Evolutionary conservation across 73 alveolate species (phyloP).

Genomic region (Diophrys sp.): DNA sequence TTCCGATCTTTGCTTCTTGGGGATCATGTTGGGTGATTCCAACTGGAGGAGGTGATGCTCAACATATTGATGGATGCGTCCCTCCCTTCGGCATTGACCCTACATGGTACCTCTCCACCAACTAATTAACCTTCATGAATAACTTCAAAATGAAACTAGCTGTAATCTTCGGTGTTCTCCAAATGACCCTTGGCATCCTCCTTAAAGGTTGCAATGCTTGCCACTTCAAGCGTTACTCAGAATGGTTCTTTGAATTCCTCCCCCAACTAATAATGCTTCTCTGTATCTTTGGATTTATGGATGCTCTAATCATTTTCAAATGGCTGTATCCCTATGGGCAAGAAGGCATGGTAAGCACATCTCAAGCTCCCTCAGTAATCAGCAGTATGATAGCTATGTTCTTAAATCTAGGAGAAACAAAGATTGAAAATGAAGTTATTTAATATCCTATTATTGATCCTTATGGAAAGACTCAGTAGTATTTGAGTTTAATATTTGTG

Average conservation of each 20-base stretch:
- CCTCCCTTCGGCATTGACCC: slow-evolving; percentile 98
- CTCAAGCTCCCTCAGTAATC: slow-evolving; percentile 84
- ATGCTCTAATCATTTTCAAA: slow-evolving; percentile 78
- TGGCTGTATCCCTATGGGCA: slow-evolving; percentile 87
- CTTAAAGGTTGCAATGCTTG: slow-evolving; percentile 87
- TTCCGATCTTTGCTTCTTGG: slow-evolving; percentile 66
- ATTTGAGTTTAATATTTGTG: slow-evolving; percentile 41
- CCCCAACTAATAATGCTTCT: slow-evolving; percentile 92
- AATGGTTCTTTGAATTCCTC: slow-evolving; percentile 90
- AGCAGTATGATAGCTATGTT: slow-evolving; percentile 92
- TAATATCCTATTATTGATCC: slow-evolving; percentile 71
- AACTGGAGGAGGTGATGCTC: slow-evolving; percentile 22
- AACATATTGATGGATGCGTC: slow-evolving; percentile 52
- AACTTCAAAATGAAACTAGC: slow-evolving; percentile 96
- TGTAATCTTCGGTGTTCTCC: slow-evolving; percentile 90
- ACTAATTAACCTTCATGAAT: slow-evolving; percentile 91
- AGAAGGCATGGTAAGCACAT: slow-evolving; percentile 34
- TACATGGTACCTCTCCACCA: slow-evolving; percentile 89
- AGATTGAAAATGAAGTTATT: slow-evolving; percentile 62
- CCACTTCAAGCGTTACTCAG: slow-evolving; percentile 60
- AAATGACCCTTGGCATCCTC: slow-evolving; percentile 92
- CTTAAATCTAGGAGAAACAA: slow-evolving; percentile 57
- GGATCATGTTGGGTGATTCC: background rate
- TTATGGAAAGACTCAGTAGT: slow-evolving; percentile 44
- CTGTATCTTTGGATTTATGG: slow-evolving; percentile 94